Evolutionary conservation across 306 rosid species (phyloP).

Genomic region (Gastrolobium bilobum): DNA sequence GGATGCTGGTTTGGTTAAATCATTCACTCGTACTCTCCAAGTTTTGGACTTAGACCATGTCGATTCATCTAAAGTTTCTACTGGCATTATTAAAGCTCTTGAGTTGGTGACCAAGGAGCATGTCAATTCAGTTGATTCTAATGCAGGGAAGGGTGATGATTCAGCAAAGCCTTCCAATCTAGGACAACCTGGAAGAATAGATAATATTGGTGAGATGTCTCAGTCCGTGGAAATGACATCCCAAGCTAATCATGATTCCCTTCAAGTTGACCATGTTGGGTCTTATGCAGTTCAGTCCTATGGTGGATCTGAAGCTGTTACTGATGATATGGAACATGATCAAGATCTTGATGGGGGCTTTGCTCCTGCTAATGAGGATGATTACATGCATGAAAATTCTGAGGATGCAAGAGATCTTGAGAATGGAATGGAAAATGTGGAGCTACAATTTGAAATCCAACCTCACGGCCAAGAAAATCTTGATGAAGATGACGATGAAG

Average conservation of each 20-base stretch:
- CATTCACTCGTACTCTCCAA: slow-evolving; percentile 79
- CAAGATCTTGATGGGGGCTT: slow-evolving; percentile 88
- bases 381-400: slow-evolving; percentile 92
- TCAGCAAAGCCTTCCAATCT: slow-evolving; percentile 73
- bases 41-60: slow-evolving; percentile 91
- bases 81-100: slow-evolving; percentile 89
- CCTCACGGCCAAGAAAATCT: slow-evolving; percentile 86
- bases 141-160: slow-evolving; percentile 70
- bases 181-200: slow-evolving; percentile 68
- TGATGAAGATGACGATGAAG: slow-evolving; percentile 90
- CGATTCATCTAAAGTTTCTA: slow-evolving; percentile 91
- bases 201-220: slow-evolving; percentile 69
- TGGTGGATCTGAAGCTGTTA: slow-evolving; percentile 96
- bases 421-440: slow-evolving; percentile 77
- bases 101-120: slow-evolving; percentile 95
- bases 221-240: slow-evolving; percentile 78
- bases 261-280: slow-evolving; percentile 69
- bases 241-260: slow-evolving; percentile 73
- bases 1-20: slow-evolving; percentile 86
- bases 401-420: slow-evolving; percentile 86
- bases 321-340: slow-evolving; percentile 99
- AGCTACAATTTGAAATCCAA: slow-evolving; percentile 79
- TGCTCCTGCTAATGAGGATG: slow-evolving; percentile 78
- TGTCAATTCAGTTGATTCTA: slow-evolving; percentile 79
- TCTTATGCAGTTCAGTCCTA: slow-evolving; percentile 71